Conservation (phyloP, 78 protist species). For the Cavenderia fasciculata region DNA sequence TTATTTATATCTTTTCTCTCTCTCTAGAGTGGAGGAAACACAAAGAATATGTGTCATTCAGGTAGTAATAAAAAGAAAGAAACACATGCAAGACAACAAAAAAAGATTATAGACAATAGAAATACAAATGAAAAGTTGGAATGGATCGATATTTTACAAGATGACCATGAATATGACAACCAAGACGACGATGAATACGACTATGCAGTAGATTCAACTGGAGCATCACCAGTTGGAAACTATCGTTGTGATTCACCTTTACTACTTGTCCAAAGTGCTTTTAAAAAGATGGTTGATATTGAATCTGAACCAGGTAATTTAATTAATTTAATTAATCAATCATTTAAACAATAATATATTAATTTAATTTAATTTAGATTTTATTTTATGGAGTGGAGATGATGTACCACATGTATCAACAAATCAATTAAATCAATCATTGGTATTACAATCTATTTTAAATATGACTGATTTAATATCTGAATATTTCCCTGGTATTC, state of each 20-base stretch:
- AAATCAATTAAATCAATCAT: slow-evolving; percentile 1
- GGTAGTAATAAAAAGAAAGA: background rate
- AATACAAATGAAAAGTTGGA: background rate
- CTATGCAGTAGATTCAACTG: background rate
- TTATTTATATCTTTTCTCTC: too few relatives aligned
- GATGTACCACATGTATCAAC: slow-evolving; percentile 41
- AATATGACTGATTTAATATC: slow-evolving; percentile 21
- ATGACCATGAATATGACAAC: too few relatives aligned
- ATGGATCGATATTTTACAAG: background rate
- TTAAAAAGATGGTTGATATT: slow-evolving; percentile 23
- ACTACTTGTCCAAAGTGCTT: slow-evolving; percentile 13
- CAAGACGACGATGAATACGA: background rate
- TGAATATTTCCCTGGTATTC: slow-evolving; percentile 11
- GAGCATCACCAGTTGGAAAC: slow-evolving; percentile 43
- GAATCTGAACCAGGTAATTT: slow-evolving; percentile 34
- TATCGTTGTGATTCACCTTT: slow-evolving; percentile 57
- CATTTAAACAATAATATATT: background rate
- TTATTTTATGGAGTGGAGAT: slow-evolving; percentile 11
- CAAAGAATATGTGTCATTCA: slow-evolving; percentile 21
- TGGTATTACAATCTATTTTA: slow-evolving; percentile 28
- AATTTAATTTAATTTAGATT: background rate
- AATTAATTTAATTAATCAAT: background rate
- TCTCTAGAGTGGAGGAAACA: slow-evolving; percentile 12
- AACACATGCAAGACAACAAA: background rate
- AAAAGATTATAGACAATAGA: background rate